Percentiles rank a stretch among this genome's conserved stretches.
phyloP scores from a whole-genome alignment of 1,284 basidiomycete species.

The Cronartium quercuum region DNA sequence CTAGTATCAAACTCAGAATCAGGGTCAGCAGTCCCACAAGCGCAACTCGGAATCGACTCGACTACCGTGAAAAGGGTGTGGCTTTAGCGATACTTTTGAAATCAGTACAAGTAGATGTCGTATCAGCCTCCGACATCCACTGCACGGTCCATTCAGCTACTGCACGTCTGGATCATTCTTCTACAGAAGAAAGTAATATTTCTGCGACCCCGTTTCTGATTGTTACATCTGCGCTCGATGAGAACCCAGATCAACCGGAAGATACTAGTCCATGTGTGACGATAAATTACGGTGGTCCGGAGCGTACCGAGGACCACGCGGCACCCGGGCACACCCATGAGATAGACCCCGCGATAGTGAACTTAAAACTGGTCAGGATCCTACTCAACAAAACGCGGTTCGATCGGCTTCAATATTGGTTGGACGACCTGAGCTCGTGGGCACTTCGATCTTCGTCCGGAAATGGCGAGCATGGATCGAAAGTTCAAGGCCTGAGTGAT shows the following conservation, averaged over 20 bases:
- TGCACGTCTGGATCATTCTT: background rate
- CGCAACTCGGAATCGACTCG: background rate
- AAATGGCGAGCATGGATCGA: background rate
- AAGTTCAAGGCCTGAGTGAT: background rate
- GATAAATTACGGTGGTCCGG: background rate
- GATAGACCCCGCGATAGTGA: slow-evolving; percentile 2
- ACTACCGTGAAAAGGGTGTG: background rate
- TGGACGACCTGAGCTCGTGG: slow-evolving; percentile 33
- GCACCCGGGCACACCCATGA: background rate
- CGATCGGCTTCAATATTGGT: slow-evolving; percentile 35
- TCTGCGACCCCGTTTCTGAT: background rate
- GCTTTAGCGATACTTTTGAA: background rate
- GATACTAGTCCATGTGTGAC: background rate
- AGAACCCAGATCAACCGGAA: background rate
- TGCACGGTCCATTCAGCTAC: background rate
- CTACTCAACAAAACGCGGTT: slow-evolving; percentile 21
- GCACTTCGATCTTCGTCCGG: background rate
- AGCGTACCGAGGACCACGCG: background rate
- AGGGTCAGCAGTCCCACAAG: background rate
- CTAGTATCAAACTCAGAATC: background rate
- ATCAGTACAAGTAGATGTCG: background rate
- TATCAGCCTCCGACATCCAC: background rate
- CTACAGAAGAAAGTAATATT: background rate
- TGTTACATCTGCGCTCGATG: background rate
- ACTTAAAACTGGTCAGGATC: slow-evolving; percentile 10